Conservation (phyloP, 2,329 filamentous ascomycete genomes). For the Fusarium foetens region DNA sequence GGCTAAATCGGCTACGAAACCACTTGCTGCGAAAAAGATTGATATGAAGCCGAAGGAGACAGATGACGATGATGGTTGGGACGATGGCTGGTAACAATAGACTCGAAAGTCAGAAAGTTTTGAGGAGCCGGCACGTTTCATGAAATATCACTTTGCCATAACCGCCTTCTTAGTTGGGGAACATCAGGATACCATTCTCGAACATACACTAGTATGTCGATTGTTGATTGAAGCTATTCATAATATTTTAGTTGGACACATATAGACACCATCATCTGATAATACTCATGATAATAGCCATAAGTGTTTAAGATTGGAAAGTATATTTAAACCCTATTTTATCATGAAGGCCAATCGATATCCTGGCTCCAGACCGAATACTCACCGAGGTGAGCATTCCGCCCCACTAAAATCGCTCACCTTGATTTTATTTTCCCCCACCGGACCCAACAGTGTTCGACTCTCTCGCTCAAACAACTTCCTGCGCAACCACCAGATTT, state of each 20-base stretch:
- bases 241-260: neutral
- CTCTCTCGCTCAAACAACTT: constrained; percentile 49
- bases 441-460: neutral
- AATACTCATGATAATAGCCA: neutral
- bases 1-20: constrained; percentile 57
- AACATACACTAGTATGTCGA: constrained; percentile 17
- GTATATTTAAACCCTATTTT: neutral
- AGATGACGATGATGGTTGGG: constrained; percentile 71
- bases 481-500: neutral
- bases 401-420: constrained; percentile 33
- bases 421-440: constrained; percentile 31
- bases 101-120: neutral
- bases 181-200: constrained; percentile 35
- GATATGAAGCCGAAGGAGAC: constrained; percentile 72
- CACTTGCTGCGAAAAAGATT: constrained; percentile 70
- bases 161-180: constrained; percentile 3
- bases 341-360: neutral
- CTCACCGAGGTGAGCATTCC: constrained; percentile 18
- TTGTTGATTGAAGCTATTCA: constrained; percentile 25
- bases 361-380: neutral
- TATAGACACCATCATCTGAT: neutral
- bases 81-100: constrained; percentile 67
- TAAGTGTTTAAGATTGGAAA: neutral
- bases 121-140: neutral
- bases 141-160: constrained; percentile 2